These are phyloP conservation scores for Aspergillus nanangensis DNA, from an alignment of 495 filamentous ascomycete species.

Conservation along the genomic window DNA sequence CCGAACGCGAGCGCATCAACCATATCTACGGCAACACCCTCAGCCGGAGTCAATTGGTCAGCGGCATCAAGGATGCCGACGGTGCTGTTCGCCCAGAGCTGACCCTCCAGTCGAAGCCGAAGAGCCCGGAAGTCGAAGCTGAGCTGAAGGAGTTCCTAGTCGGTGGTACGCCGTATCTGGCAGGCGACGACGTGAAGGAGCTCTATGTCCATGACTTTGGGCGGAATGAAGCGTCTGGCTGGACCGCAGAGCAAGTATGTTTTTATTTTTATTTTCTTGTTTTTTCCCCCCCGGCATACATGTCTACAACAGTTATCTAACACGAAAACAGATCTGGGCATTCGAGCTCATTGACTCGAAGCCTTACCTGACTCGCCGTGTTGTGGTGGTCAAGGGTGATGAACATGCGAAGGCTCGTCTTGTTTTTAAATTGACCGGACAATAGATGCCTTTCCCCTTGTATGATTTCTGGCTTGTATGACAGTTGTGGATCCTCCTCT, in stretches of 20 bases:
- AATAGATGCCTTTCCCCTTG: background rate
- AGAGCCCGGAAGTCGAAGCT: background rate
- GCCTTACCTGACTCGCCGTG: conserved; percentile 5
- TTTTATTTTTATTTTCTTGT: conserved; percentile 1
- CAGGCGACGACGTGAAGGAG: background rate
- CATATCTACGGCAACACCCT: conserved; percentile 8
- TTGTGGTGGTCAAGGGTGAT: conserved; percentile 3
- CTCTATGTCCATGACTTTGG: conserved; percentile 11
- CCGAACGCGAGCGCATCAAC: conserved; percentile 8
- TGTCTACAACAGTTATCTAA: background rate
- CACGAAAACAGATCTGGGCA: conserved; percentile 3
- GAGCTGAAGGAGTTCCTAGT: conserved; percentile 4
- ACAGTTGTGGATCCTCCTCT: background rate
- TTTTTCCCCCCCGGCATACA: background rate
- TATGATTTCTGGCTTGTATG: background rate
- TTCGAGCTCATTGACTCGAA: conserved; percentile 3
- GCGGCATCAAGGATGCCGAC: conserved; percentile 1
- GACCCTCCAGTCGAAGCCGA: background rate
- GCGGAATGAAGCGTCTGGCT: conserved; percentile 6
- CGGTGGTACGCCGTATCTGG: background rate
- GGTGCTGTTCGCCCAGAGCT: conserved; percentile 4
- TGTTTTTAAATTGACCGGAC: conserved; percentile 5
- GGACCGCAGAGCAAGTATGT: conserved; percentile 12
- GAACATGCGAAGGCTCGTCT: conserved; percentile 5
- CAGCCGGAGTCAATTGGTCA: conserved; percentile 4